Evolutionary conservation across 805 yeast genomes (phyloP).

Genomic region (Wickerhamomyces bisporus): DNA sequence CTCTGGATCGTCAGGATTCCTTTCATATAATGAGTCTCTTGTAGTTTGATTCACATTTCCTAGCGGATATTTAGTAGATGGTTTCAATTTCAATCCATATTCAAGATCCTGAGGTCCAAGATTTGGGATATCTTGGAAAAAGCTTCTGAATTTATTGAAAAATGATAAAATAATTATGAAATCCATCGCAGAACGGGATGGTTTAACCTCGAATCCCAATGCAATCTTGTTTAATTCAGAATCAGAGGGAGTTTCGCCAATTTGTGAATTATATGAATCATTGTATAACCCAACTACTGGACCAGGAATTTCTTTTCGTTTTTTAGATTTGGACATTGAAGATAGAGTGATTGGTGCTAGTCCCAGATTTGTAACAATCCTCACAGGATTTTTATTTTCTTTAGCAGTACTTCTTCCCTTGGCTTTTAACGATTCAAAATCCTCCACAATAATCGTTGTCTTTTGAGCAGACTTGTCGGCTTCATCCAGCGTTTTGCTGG

Average conservation of each 20-base stretch:
- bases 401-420: conserved; percentile 20
- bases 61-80: conserved; percentile 8
- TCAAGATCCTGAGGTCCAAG: conserved; percentile 24
- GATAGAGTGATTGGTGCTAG: no score
- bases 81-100: conserved; percentile 15
- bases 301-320: conserved; percentile 20
- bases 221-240: conserved; percentile 15
- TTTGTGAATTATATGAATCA: conserved; percentile 13
- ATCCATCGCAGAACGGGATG: conserved; percentile 21
- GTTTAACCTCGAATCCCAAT: conserved; percentile 20
- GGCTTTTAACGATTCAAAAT: conserved; percentile 13
- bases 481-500: no score
- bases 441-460: conserved; percentile 16
- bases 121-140: conserved; percentile 14
- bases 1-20: conserved; percentile 1
- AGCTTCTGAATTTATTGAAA: conserved; percentile 15
- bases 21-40: not conserved
- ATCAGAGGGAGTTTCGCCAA: not conserved
- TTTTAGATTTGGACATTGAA: conserved; percentile 2
- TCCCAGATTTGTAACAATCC: no score
- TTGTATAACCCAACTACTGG: conserved; percentile 16
- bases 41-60: conserved; percentile 13
- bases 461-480: no score
- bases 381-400: no score
- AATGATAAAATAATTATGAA: conserved; percentile 18